Conservation (phyloP, 257 asterid genomes). For the Galeopsis tetrahit region DNA sequence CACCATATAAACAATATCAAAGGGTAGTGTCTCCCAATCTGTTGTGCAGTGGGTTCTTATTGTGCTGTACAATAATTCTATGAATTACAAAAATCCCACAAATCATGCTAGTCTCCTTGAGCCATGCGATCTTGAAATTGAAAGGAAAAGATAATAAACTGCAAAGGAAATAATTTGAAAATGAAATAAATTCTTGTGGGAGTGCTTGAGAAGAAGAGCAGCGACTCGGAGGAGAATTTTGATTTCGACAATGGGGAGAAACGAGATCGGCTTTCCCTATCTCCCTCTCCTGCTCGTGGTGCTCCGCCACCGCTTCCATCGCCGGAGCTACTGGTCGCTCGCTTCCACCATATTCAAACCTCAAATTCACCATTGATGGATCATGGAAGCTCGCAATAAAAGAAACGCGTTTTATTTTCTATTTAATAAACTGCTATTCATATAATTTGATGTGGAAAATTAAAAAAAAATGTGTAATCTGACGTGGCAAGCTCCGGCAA, state of each 20-base stretch:
- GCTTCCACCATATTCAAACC: slow-evolving; percentile 19
- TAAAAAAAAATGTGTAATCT: too few species aligned
- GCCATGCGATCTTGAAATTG: too few species aligned
- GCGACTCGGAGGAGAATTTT: slow-evolving; percentile 92
- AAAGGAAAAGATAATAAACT: too few species aligned
- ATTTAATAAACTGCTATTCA: background rate
- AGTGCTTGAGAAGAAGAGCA: slow-evolving; percentile 81
- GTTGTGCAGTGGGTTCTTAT: too few species aligned
- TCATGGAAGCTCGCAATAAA: background rate
- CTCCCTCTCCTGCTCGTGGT: slow-evolving; percentile 78
- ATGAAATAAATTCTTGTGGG: slow-evolving; percentile 64
- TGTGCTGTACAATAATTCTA: too few species aligned
- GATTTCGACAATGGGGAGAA: slow-evolving; percentile 84
- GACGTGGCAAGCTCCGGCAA: too few species aligned
- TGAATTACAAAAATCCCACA: too few species aligned
- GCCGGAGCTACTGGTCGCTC: slow-evolving; percentile 31
- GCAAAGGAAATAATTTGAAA: too few species aligned
- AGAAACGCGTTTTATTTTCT: background rate
- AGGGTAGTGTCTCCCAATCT: too few species aligned
- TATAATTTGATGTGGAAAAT: too few species aligned
- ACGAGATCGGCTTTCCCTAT: slow-evolving; percentile 76
- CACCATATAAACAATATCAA: too few species aligned
- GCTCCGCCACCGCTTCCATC: slow-evolving; percentile 94
- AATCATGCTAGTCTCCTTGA: too few species aligned
- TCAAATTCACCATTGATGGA: background rate